Evolutionary conservation across 805 yeast species (phyloP), one percentile per base, ranked within the genome.

Genomic region (Ogataea trehaloabstinens): DNA sequence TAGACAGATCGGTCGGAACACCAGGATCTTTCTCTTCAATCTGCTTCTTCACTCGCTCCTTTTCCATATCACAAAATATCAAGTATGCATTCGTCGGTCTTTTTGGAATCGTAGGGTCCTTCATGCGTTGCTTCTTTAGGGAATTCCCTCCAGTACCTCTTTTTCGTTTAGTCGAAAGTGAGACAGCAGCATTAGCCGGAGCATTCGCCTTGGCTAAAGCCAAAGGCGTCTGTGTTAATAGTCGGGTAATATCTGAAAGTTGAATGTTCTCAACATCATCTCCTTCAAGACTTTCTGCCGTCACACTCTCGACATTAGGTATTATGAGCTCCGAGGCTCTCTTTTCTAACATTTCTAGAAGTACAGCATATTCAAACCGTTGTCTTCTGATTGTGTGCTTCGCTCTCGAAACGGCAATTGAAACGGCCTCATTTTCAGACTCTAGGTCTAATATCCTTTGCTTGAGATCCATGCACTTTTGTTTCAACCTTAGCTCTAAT

Each of bases 61-160:
- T 85, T 55, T 87, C 95, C 65, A 76, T 66, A 42, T 90, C 97
- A 63, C 96, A 90, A 56, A 84, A 89, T 27, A 87, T 75, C 45
- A 87, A 68, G 55, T 89, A 90, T 4, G 96, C 95, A 60, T 89
- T 90, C 3, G 93, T 82, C 5, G 96, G 96, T 53, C 95, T 72
- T 52, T 85, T 87, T 16, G 96, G 97, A 53, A 83, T 72, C 49
- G 80, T 80, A 7, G 96, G 96, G 60, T 89, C 95, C 52, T 89
- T 76, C 7, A 72, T 68, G 32, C 50, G 66, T 37, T 53, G 49
- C 39, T 54, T 48, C 44, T 60, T 51, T 47, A 51, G 37, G 20
- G 53, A 50, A 22, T 48, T 47, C n/a, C 56, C 43, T 56, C 63
- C 56, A 49, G 54, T 41, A 55, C 61, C 52, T 33, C 54, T 43